phyloP scores from a whole-genome alignment of 768 basidiomycete genomes.

The Austroboletus eburneus region DNA sequence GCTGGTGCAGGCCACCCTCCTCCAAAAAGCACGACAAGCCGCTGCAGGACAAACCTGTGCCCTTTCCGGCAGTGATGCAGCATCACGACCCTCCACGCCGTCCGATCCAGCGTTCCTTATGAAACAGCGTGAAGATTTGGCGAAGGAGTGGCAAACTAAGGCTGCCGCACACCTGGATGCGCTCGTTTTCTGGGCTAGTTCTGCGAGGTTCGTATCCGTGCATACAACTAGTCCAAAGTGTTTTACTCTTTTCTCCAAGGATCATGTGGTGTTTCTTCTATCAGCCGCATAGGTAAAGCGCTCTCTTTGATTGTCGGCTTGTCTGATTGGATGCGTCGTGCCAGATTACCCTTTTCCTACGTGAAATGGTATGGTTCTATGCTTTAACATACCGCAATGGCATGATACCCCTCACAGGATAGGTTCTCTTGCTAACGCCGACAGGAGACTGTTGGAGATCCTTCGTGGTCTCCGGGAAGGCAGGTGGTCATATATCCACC shows the following conservation, averaged over 20 bases:
- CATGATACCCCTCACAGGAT: slow-evolving; percentile 43
- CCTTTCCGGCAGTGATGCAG: not conserved
- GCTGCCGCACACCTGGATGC: slow-evolving; percentile 56
- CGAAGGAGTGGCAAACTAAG: slow-evolving; percentile 28
- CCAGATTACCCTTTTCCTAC: slow-evolving; percentile 40
- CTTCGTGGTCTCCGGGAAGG: slow-evolving; percentile 52
- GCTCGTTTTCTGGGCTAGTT: slow-evolving; percentile 71
- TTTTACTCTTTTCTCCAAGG: slow-evolving; percentile 34
- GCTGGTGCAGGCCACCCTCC: slow-evolving; percentile 48
- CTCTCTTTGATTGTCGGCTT: not conserved
- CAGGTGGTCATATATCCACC: slow-evolving; percentile 55
- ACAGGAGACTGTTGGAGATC: slow-evolving; percentile 50
- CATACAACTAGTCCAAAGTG: not conserved
- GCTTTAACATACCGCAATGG: not conserved
- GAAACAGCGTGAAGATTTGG: slow-evolving; percentile 18
- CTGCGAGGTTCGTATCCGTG: slow-evolving; percentile 53
- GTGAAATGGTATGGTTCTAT: slow-evolving; percentile 52
- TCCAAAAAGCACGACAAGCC: slow-evolving; percentile 17
- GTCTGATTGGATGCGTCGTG: slow-evolving; percentile 7
- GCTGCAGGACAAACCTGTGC: not conserved
- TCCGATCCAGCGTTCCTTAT: slow-evolving; percentile 1
- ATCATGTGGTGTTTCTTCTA: slow-evolving; percentile 93
- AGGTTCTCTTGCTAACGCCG: slow-evolving; percentile 61
- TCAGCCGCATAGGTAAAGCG: slow-evolving; percentile 57
- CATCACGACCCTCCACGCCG: not conserved